Evolutionary conservation across 2,329 filamentous ascomycete genomes (phyloP), one percentile per base, ranked within the genome.

Genomic region (Dissoconium aciculare): DNA sequence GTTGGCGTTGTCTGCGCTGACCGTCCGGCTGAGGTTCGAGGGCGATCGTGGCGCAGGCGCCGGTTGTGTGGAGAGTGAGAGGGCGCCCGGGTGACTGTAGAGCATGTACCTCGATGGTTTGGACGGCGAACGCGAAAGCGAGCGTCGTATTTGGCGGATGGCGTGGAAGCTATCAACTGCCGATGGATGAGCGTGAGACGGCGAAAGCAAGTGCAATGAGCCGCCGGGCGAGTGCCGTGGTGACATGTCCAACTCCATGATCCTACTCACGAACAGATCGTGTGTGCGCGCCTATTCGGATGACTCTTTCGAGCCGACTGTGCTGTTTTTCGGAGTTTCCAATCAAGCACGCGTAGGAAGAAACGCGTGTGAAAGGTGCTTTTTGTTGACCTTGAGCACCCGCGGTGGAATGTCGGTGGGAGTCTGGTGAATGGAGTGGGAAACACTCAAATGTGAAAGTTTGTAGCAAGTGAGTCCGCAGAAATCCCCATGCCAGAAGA

Each of bases 51-150:
- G 46, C 12, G 42, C 37, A 9, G 41, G 40, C 14, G 43, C 40
- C 34, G 19, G 8, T 8, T 8, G n/a, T 8, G 8, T 23, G 19
- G n/a, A 8, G n/a, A n/a, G 8, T 8, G 8, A 8, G 8, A 23
- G n/a, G n/a, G 8, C 8, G n/a, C 19, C 19, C 19, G 19, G 19
- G n/a, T 23, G 19, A n/a, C 19, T 23, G 62, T 31, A 91, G 61
- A 34, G 71, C 67, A 53, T 33, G 36, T 89, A 87, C 46, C 69
- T 66, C 34, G 67, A 67, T 26, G 63, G 64, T 55, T 89, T 92
- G 17, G 87, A 93, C 8, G 87, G 87, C n/a, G 87, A 94, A 46
- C 84, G 72, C 34, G 85, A 94, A 40, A 94, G 66, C 15, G 87
- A 93, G 45, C 83, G 79, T 42, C 85, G 71, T 35, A 94, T 65